Evolutionary conservation across 441 rosid genomes (phyloP).

Genomic region (Manihot esculenta): DNA sequence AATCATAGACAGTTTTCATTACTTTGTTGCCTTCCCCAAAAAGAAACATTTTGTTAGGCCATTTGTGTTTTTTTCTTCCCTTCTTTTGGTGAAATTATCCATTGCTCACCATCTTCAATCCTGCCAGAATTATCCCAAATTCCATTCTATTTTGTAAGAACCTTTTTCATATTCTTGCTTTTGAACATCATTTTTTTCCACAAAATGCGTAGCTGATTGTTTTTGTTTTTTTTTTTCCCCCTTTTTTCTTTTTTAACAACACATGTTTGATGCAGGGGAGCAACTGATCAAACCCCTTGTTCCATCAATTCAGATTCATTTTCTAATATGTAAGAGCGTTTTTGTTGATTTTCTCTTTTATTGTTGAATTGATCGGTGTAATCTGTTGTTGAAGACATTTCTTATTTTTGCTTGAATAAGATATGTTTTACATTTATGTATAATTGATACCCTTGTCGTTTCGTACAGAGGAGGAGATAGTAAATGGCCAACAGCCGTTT

Average conservation of each 20-base stretch:
- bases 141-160: constrained; percentile 17
- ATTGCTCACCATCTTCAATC: not conserved
- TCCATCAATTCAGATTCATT: not conserved
- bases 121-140: not conserved
- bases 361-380: not conserved
- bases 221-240: not conserved
- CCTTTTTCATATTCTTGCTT: not conserved
- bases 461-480: constrained; percentile 33
- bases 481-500: constrained; percentile 25
- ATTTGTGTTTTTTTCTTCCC: not conserved
- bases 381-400: not conserved
- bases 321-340: not conserved
- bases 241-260: not conserved
- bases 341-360: constrained; percentile 5
- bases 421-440: not conserved
- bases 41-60: not conserved
- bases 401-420: not conserved
- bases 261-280: constrained; percentile 22
- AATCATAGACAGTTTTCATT: constrained; percentile 14
- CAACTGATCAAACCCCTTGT: constrained; percentile 8
- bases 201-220: too few relatives aligned
- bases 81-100: not conserved
- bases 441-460: constrained; percentile 21
- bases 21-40: constrained; percentile 13
- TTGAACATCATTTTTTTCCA: too few relatives aligned